Conservation (phyloP, 306 rosid species). For the Quercus variabilis region DNA sequence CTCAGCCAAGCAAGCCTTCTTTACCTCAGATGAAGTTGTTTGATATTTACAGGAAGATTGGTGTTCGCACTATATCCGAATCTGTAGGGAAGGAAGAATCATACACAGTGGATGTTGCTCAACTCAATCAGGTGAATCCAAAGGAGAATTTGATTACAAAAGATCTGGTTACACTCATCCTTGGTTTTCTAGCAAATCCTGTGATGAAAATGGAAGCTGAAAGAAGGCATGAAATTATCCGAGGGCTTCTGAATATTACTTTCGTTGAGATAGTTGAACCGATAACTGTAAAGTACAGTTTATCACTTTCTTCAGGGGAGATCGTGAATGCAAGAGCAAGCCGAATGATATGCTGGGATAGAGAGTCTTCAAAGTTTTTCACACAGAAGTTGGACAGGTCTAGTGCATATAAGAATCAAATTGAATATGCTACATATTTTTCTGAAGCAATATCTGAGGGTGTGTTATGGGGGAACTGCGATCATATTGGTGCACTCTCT, state of each 20-base stretch:
- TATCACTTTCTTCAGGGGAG: background rate
- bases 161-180: conserved; percentile 51
- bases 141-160: conserved; percentile 22
- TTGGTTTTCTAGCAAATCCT: conserved; percentile 66
- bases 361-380: no score
- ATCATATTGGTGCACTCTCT: conserved; percentile 45
- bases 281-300: conserved; percentile 37
- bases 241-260: conserved; percentile 36
- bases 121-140: conserved; percentile 22
- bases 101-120: background rate
- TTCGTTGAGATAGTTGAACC: conserved; percentile 41
- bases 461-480: background rate
- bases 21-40: conserved; percentile 31
- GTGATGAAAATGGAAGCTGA: conserved; percentile 43
- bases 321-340: no score
- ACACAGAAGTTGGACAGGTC: no score
- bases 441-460: no score
- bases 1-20: conserved; percentile 36
- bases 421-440: no score
- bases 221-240: conserved; percentile 52
- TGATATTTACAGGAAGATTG: conserved; percentile 48
- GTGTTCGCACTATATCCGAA: conserved; percentile 59
- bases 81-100: conserved; percentile 40
- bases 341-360: no score
- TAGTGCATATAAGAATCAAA: no score